Conservation (phyloP, 108 stramenopile genomes). For the Craspedostauros australis region DNA sequence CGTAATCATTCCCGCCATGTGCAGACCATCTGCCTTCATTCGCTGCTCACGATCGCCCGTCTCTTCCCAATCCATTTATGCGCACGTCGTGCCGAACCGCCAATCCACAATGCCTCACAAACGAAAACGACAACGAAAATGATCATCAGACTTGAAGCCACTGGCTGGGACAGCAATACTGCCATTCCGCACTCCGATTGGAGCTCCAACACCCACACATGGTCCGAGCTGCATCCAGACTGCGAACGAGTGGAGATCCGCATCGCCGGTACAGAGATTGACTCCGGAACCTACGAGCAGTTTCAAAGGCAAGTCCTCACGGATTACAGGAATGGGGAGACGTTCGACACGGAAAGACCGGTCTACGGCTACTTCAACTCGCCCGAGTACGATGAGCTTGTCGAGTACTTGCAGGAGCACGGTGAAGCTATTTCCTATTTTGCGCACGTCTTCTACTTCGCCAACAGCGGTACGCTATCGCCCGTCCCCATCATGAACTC, state of each 20-base stretch:
- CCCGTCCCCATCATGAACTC: slow-evolving; percentile 14
- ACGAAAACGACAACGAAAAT: too few relatives aligned
- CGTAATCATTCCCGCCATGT: too few relatives aligned
- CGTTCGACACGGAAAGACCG: slow-evolving; percentile 3
- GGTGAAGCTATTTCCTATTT: slow-evolving; percentile 12
- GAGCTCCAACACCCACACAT: slow-evolving; percentile 13
- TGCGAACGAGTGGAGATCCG: slow-evolving; percentile 16
- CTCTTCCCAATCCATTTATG: too few relatives aligned
- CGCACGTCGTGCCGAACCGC: too few relatives aligned
- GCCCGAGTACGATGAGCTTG: slow-evolving; percentile 5
- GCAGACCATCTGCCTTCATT: too few relatives aligned
- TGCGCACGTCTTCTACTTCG: slow-evolving; percentile 16
- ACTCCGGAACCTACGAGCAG: slow-evolving; percentile 7
- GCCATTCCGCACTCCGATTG: too few relatives aligned
- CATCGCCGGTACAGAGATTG: slow-evolving; percentile 6
- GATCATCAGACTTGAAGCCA: too few relatives aligned
- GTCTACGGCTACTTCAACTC: not conserved
- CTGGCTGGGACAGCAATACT: slow-evolving; percentile 18
- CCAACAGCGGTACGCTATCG: slow-evolving; percentile 3
- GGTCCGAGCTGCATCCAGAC: slow-evolving; percentile 18
- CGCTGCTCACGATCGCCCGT: too few relatives aligned
- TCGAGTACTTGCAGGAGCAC: not conserved
- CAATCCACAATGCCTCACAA: too few relatives aligned
- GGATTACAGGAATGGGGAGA: slow-evolving; percentile 13
- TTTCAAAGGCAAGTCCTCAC: slow-evolving; percentile 5